Conservation (phyloP, 1,284 basidiomycete genomes). For the Ceratobasidium sp. region DNA sequence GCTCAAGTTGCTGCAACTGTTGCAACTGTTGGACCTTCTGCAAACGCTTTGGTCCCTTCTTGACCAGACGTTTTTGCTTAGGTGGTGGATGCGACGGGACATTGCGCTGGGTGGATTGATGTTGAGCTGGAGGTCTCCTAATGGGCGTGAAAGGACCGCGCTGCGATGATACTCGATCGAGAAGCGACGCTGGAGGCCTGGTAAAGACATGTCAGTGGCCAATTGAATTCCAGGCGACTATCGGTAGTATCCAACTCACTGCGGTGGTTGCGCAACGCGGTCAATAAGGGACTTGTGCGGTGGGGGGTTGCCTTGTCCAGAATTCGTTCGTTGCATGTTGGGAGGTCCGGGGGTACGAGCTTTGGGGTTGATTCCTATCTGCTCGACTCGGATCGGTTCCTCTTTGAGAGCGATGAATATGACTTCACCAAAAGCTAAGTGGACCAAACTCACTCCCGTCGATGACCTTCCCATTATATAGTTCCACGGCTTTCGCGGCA, state of each 20-base stretch:
- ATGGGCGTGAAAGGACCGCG: background rate
- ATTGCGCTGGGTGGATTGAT: background rate
- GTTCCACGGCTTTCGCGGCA: constrained; percentile 21
- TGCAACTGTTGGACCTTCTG: constrained; percentile 19
- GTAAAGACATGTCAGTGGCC: too few species aligned
- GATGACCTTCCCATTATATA: constrained; percentile 34
- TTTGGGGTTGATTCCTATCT: constrained; percentile 32
- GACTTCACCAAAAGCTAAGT: background rate
- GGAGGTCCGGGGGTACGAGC: background rate
- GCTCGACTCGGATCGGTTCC: constrained; percentile 31
- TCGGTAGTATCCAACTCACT: too few species aligned
- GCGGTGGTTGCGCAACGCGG: too few species aligned
- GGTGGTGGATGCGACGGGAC: constrained; percentile 17
- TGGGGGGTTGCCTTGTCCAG: background rate
- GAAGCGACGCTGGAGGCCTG: too few species aligned
- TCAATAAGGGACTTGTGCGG: too few species aligned
- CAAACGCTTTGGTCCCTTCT: constrained; percentile 30
- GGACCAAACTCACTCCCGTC: constrained; percentile 27
- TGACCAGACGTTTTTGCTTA: constrained; percentile 27
- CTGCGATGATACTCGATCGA: constrained; percentile 16
- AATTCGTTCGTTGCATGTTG: background rate
- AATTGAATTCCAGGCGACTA: too few species aligned
- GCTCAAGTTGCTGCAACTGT: constrained; percentile 26
- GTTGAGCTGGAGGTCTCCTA: background rate
- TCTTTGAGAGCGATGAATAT: background rate